These are phyloP conservation scores for Bruguiera parviflora DNA, from an alignment of 345 rosid genomes.

Conservation along the genomic window DNA sequence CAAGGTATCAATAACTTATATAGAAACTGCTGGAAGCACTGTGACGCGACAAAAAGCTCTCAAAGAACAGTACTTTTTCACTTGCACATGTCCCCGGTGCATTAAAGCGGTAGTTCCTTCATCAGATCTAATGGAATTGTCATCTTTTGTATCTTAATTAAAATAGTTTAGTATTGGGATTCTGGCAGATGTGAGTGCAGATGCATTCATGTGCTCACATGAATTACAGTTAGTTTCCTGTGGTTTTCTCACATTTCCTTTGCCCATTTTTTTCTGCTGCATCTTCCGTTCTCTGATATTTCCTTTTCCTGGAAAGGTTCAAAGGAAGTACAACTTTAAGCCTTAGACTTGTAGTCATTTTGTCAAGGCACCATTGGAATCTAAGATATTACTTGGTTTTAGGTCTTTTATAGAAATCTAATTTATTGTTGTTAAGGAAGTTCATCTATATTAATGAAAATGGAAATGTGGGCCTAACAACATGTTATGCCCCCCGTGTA, in stretches of 20 bases:
- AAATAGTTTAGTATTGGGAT: no score
- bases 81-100: slow-evolving; percentile 70
- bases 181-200: no score
- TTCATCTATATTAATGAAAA: no score
- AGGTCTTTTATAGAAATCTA: not conserved
- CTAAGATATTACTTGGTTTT: not conserved
- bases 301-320: not conserved
- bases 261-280: no score
- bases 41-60: slow-evolving; percentile 77
- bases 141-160: not conserved
- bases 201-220: no score
- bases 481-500: not conserved
- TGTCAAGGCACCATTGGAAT: no score
- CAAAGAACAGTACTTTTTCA: slow-evolving; percentile 80
- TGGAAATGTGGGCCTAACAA: not conserved
- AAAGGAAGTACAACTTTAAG: not conserved
- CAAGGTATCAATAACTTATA: slow-evolving; percentile 72
- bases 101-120: slow-evolving; percentile 50
- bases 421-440: not conserved
- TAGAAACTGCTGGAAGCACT: slow-evolving; percentile 94
- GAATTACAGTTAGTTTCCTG: no score
- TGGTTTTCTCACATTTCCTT: no score
- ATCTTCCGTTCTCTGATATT: not conserved
- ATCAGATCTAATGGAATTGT: not conserved
- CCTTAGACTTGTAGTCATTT: no score